A percentile compares a stretch with the other conserved stretches of the same genome.
Evolutionary conservation across 1,139 yeast species (phyloP).

Genomic region (Lizanozyma gosingica): DNA sequence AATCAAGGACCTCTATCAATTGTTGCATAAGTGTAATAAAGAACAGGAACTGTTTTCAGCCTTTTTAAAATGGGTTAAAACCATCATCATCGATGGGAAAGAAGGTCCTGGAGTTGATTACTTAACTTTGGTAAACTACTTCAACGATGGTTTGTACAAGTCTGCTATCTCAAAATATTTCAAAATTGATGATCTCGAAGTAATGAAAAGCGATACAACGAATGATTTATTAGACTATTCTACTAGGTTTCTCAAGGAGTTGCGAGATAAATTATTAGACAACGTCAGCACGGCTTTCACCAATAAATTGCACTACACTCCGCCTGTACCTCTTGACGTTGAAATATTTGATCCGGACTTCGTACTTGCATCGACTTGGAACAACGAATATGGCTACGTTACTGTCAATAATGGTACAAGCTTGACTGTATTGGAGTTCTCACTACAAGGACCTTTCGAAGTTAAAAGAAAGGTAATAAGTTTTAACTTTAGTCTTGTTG

Average conservation of each 20-base stretch:
- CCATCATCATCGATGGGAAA: slow-evolving; percentile 26
- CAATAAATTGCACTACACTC: slow-evolving; percentile 5
- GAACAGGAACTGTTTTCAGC: slow-evolving; percentile 28
- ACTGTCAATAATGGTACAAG: not conserved
- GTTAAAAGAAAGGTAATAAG: no score
- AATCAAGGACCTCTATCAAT: slow-evolving; percentile 17
- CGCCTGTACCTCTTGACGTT: slow-evolving; percentile 1
- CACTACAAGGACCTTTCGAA: not conserved
- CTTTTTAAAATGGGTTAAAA: slow-evolving; percentile 28
- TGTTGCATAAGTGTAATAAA: slow-evolving; percentile 29
- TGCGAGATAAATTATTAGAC: slow-evolving; percentile 5
- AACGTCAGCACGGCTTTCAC: slow-evolving; percentile 10
- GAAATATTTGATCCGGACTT: not conserved
- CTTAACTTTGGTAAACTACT: slow-evolving; percentile 11
- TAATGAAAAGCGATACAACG: slow-evolving; percentile 5
- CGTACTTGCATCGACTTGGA: not conserved
- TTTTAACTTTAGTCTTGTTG: not conserved
- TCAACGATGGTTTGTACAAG: slow-evolving; percentile 18
- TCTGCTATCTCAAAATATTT: slow-evolving; percentile 19
- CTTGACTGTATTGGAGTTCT: not conserved
- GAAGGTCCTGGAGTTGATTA: slow-evolving; percentile 16
- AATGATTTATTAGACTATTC: slow-evolving; percentile 6
- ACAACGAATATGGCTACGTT: slow-evolving; percentile 1
- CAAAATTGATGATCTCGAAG: slow-evolving; percentile 11
- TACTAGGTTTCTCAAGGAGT: slow-evolving; percentile 5